phyloP scores from a whole-genome alignment of 1,139 yeast genomes.

The Pichia sp. region DNA sequence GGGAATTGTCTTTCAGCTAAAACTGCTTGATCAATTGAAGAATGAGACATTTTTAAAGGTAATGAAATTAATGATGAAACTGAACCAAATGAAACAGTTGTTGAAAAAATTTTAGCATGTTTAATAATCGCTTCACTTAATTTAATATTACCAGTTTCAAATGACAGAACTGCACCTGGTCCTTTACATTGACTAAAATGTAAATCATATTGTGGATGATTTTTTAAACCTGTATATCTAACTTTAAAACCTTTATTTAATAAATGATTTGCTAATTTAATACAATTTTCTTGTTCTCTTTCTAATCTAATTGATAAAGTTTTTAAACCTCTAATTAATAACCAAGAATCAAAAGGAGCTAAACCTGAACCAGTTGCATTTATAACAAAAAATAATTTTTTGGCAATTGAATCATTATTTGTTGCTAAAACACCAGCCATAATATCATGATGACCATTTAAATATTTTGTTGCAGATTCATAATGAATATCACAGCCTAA shows the following conservation, averaged over 20 bases:
- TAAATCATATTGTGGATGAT: slow-evolving; percentile 75
- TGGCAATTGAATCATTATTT: slow-evolving; percentile 55
- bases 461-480: slow-evolving; percentile 86
- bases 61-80: slow-evolving; percentile 84
- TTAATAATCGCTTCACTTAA: slow-evolving; percentile 72
- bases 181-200: slow-evolving; percentile 78
- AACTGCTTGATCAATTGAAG: slow-evolving; percentile 84
- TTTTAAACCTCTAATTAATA: slow-evolving; percentile 76
- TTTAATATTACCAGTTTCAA: slow-evolving; percentile 74
- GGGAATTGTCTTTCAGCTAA: slow-evolving; percentile 86
- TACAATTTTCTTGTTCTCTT: slow-evolving; percentile 78
- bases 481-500: slow-evolving; percentile 86
- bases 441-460: slow-evolving; percentile 91
- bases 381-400: slow-evolving; percentile 64
- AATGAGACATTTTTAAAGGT: slow-evolving; percentile 96
- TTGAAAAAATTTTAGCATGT: slow-evolving; percentile 67
- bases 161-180: slow-evolving; percentile 81
- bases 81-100: slow-evolving; percentile 91
- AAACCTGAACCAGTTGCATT: slow-evolving; percentile 89
- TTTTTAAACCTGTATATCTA: slow-evolving; percentile 75
- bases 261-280: slow-evolving; percentile 66
- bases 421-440: slow-evolving; percentile 92
- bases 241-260: slow-evolving; percentile 58
- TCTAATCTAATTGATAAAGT: slow-evolving; percentile 80
- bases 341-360: slow-evolving; percentile 89